Evolutionary conservation across 2,329 filamentous ascomycete genomes (phyloP), one percentile per base, ranked within the genome.

Genomic region (Alternaria brassicae): DNA sequence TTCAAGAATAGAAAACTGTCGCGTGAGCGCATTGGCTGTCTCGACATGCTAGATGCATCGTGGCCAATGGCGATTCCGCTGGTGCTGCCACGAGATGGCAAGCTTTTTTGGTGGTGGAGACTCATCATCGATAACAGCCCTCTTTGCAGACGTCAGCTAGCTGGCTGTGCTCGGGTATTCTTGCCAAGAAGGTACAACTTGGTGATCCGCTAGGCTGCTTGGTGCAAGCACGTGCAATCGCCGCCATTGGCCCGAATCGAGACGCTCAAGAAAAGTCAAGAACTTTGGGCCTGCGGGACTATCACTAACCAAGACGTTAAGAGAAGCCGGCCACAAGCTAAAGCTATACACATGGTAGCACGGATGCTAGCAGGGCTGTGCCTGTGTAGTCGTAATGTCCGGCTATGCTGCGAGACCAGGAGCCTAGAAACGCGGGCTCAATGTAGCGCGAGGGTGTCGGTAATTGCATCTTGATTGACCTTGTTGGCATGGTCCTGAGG

Each of bases 131-230:
- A 34, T 25, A 37, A 37, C 39, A 39, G 54, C 54, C 56, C 52
- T 47, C 50, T 41, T 48, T 62, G 60, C 61, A 62, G 48, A 71
- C 68, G 68, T 72, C 67, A 70, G 60, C 67, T 56, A 41, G 48
- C 58, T 62, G 63, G 69, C 69, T 72, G 69, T 70, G 69, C 60
- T 63, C 42, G n/a, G 39, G 39, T 50, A 23, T 55, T 30, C 48
- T n/a, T 44, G 69, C 69, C 66, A 66, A 72, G 67, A 27, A 42
- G 40, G 42, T 42, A 53, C 50, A 57, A 27, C 66, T 70, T 65
- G 57, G 60, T 34, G 12, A 56, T 50, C 54, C 57, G 57, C 61
- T 64, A 66, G 49, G 44, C 15, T 32, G 42, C 68, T 70, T 71
- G 65, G 68, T 65, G 61, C 61, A 58, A 17, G 27, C 62, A 65